Evolutionary conservation across 805 yeast species (phyloP), one percentile per base, ranked within the genome.

Genomic region (Barnettozyma botsteinii): DNA sequence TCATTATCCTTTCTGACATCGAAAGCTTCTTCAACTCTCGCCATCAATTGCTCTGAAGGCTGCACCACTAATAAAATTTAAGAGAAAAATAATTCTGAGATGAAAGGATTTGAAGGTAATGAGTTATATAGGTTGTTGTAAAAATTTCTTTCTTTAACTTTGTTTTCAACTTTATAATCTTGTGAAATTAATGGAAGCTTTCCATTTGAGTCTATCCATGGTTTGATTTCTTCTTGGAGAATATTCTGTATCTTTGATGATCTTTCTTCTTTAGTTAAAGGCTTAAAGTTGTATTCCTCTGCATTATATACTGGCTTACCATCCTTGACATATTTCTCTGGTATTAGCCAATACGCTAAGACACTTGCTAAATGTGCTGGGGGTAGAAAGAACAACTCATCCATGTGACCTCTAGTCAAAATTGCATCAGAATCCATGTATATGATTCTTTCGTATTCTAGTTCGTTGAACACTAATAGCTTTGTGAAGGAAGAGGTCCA

Each of bases 371-470:
- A 51, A 37, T 65, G 59, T 31, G 66, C 65, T 2, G 66, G 67
- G 12, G 79, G 79, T 4, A 72, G 31, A 43, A 73, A 69, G 47
- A 76, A 74, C 32, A 75, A 52, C 43, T 75, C 79, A 56, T 76
- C 81, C 52, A 77, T 42, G 29, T 67, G 55, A 7, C 56, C 53
- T n/a, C 55, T 47, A 9, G 77, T 49, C 47, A 66, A 56, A n/a
- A 55, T 43, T 3, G 79, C 68, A 58, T 79, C 85, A 12, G 78
- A 67, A 53, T 80, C 86, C 46, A 80, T 53, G 51, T 69, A 78
- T 11, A 80, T 66, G 12, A 80, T 52, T 34, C 81, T 57, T 18
- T 75, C 73, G 50, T 65, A 80, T 29, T 72, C 68, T 0, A 60
- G 56, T 48, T 66, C 66, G 38, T 68, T 64, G 52, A 79, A 79